Evolutionary conservation across 805 yeast species (phyloP), one percentile per base, ranked within the genome.

Genomic region (Candida stauntonica): DNA sequence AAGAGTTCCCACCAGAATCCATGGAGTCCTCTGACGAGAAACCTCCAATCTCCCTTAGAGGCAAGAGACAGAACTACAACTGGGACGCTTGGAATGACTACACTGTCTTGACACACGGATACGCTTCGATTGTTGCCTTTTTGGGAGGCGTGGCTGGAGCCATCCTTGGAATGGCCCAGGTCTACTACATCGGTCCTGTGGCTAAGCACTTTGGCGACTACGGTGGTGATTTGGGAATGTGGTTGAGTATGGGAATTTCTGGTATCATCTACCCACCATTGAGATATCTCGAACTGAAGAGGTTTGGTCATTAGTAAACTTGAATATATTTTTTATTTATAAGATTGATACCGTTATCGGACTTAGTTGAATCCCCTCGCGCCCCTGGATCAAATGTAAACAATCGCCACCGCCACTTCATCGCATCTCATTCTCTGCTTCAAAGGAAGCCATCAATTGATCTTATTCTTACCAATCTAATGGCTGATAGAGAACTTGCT

Each of bases 121-220:
- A 66, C 34, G 95, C 95, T 1, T 82, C 95, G 0, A 61, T 80
- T 3, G 50, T 70, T 15, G 72, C 88, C 2, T 86, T 86, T 50
- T 50, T 74, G 3, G 62, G 72, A 38, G 96, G 95, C 31, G 80
- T 80, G 14, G 83, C 76, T 0, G 95, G 95, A 33, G 94, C 86
- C 1, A 86, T 83, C 3, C 63, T 86, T 16, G 95, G 95, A 6
- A 87, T 87, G 96, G 72, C 84, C 18, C 96, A 87, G 58, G 83
- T 79, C 6, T 87, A 87, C 61, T 87, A 82, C 70, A 67, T 73
- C 6, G 96, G 95, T 0, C 86, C 86, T 0, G 49, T 86, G 9
- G 94, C 95, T 11, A 60, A 59, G 20, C 51, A 66, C 5, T 64
- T 83, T 13, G 94, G 94, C 16, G 78, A 70, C 5, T 58, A 60